These are phyloP conservation scores for Amaranthus hypochondriacus DNA, from an alignment of 148 eudicot species.

Conservation along the genomic window DNA sequence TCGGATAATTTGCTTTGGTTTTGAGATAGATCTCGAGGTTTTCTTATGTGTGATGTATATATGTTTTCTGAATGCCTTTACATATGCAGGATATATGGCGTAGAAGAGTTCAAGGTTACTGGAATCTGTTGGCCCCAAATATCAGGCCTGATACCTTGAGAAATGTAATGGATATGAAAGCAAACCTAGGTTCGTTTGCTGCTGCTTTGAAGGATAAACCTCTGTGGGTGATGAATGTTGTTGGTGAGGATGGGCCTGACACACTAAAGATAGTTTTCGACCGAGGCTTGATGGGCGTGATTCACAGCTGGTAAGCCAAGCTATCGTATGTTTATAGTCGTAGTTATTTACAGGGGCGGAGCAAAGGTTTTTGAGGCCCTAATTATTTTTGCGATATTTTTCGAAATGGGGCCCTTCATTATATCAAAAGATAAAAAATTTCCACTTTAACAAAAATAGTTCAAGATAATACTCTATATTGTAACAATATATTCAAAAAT, in stretches of 20 bases:
- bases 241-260: slow-evolving; percentile 40
- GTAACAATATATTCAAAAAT: no score
- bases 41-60: background rate
- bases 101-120: slow-evolving; percentile 38
- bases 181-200: slow-evolving; percentile 43
- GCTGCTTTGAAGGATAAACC: slow-evolving; percentile 42
- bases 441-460: no score
- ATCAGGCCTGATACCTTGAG: slow-evolving; percentile 35
- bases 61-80: background rate
- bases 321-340: background rate
- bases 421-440: no score
- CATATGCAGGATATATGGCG: slow-evolving; percentile 36
- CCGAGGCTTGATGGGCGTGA: slow-evolving; percentile 36
- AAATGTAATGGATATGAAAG: slow-evolving; percentile 49
- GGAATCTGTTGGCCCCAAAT: slow-evolving; percentile 32
- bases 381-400: no score
- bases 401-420: no score
- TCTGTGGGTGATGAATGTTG: slow-evolving; percentile 48
- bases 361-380: no score
- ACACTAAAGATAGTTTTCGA: slow-evolving; percentile 43
- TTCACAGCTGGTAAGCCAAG: slow-evolving; percentile 37
- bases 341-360: no score
- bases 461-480: no score
- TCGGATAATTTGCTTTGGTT: background rate
- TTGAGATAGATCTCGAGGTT: background rate